Conservation (phyloP, 2,329 filamentous ascomycete species). For the Arthroderma sp. region DNA sequence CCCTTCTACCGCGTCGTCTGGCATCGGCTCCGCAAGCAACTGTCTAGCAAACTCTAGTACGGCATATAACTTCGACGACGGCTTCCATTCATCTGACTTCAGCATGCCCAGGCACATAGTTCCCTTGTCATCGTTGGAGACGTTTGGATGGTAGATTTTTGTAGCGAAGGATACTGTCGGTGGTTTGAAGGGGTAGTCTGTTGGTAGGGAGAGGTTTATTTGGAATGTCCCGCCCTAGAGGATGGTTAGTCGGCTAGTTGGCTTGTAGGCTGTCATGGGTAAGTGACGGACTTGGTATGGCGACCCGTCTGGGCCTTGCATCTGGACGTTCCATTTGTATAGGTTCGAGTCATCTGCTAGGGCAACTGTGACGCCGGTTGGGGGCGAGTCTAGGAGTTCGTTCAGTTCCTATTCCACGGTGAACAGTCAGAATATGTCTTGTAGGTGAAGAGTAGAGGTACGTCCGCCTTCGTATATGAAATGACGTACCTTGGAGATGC, state of each 20-base stretch:
- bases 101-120: conserved; percentile 77
- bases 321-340: conserved; percentile 54
- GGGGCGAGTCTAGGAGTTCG: conserved; percentile 46
- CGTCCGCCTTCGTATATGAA: not conserved
- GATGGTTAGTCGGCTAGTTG: not conserved
- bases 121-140: conserved; percentile 75
- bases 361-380: conserved; percentile 44
- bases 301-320: conserved; percentile 54
- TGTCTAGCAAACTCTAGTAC: conserved; percentile 67
- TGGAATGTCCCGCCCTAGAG: conserved; percentile 58
- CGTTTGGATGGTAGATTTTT: conserved; percentile 96
- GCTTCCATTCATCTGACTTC: conserved; percentile 84
- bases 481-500: conserved; percentile 34
- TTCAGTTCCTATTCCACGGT: conserved; percentile 42
- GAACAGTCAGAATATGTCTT: not conserved
- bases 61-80: conserved; percentile 59
- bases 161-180: conserved; percentile 97
- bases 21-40: conserved; percentile 68
- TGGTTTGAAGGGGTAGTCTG: conserved; percentile 98
- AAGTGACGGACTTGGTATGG: conserved; percentile 47
- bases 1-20: conserved; percentile 78
- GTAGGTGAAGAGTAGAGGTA: conserved; percentile 4
- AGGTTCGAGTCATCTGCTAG: conserved; percentile 53
- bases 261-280: not conserved
- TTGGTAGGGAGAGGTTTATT: conserved; percentile 62